Evolutionary conservation across 495 filamentous ascomycete species (phyloP), one percentile per base, ranked within the genome.

Genomic region (Darksidea phi): DNA sequence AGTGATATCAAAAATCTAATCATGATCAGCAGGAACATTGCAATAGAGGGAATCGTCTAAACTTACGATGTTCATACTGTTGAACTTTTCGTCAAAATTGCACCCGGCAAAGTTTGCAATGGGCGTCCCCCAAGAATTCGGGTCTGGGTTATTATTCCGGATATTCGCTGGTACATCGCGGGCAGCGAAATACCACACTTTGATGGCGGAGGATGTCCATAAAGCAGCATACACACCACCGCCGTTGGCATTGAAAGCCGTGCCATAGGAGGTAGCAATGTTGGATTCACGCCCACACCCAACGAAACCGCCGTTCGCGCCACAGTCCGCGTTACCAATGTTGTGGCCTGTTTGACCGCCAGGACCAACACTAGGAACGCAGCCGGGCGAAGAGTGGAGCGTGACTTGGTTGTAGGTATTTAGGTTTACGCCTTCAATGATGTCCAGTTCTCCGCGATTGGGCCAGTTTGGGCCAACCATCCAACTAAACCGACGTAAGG

Each of bases 391-490:
- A 15, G 68, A 71, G 57, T 75, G 72, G 11, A 75, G 66, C 1
- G 72, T 70, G 61, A 72, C 65, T 57, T 62, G 50, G 41, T 75
- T 72, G 51, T 54, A 28, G 11, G 62, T 61, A 26, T 68, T 63
- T 1, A 66, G 24, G 56, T 73, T 69, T 26, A 73, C 65, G 23
- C 71, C 70, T 55, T 73, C 71, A 48, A 74, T 57, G 21, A 70
- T 72, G 21, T 66, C 63, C n/a, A 67, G 46, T 48, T 97, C 92
- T 20, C 92, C 92, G 36, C 81, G 78, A 11, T 74, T 71, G 0
- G 91, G 92, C 92, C 92, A 97, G 53, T 76, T 72, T 6, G 72
- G 73, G 11, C 63, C 66, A 15, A 63, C 50, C 56, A 63, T 65
- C 66, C 60, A 67, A 48, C 62, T 65, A 13, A 21, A 55, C 23